Evolutionary conservation across 371 early-diverging fungal species (phyloP).

Genomic region (Mucor velutinosus): DNA sequence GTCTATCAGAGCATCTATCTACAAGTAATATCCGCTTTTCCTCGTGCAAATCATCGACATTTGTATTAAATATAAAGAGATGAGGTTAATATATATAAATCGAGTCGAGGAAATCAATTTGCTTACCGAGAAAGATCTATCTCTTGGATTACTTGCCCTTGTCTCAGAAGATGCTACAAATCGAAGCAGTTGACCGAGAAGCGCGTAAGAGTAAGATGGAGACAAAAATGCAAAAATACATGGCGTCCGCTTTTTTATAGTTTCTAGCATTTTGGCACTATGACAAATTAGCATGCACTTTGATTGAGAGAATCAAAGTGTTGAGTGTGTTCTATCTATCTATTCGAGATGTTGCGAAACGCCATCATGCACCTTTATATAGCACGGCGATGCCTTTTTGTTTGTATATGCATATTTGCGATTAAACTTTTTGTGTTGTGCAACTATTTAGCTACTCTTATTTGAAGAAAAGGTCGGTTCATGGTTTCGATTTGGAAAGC

Average conservation of each 20-base stretch:
- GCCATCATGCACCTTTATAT: neutral
- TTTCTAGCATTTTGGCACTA: neutral
- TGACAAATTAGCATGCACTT: neutral
- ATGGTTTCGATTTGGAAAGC: slow-evolving; percentile 1
- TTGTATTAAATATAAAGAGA: neutral
- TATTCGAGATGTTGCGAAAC: neutral
- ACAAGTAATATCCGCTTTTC: neutral
- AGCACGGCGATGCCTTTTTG: neutral
- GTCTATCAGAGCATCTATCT: neutral
- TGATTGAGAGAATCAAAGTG: neutral
- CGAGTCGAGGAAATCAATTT: neutral
- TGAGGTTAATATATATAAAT: neutral
- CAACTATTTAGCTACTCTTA: neutral
- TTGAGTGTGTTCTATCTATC: neutral
- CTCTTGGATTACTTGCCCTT: too few relatives aligned
- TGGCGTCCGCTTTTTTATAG: neutral
- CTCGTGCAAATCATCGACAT: neutral
- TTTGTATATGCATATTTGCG: neutral
- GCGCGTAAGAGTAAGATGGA: neutral
- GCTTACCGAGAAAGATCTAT: neutral
- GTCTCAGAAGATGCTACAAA: neutral
- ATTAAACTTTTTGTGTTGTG: neutral
- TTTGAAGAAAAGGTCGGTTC: neutral
- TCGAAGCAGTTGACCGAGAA: neutral
- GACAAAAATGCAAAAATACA: neutral